Base-by-base conservation (phyloP, 148 eudicot genomes). In the Arctostaphylos glauca region DNA sequence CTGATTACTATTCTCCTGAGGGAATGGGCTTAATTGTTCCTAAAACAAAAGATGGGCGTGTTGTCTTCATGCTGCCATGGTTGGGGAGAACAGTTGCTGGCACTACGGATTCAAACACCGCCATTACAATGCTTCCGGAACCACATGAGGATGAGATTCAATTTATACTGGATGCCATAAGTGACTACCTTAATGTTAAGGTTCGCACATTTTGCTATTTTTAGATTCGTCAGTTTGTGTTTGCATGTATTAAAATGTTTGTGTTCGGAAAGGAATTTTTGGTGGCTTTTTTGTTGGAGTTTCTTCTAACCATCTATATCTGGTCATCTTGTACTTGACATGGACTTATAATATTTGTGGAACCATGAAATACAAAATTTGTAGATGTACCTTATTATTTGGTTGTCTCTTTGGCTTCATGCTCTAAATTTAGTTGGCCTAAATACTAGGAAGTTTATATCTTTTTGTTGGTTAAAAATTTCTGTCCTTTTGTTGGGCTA, bases 1-100 rank as follows among this genome's bases (percentile, higher is more conserved):
- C 99, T 80, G 99, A 96, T 85, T 96, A 96, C 68, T 96, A 96
- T 83, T 96, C 99, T 55, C 99, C 99, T 46, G 99, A 96, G 25
- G 98, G 99, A 81, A 96, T 96, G 99, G 99, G 99, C 56, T 87
- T 96, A 85, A 96, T 94, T 82, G 99, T 96, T 88, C 99, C 98
- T 48, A 96, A 96, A 86, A 96, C 99, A 19, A 96, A 96, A 88
- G 99, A 96, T 88, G 99, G 99, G 15, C 98, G 99, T 86, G 99
- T 96, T 79, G 91, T 96, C 59, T 96, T 96, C 85, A 96, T 96
- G 99, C 91, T 96, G 49, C 99, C 99, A 46, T 96, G 99, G 99
- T 81, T 96, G 79, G 99, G 99, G 62, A 94, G 97, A 89, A 96
- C 99, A 66, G 87, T 96, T 78, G 99, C 98, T 74, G 99, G 99